A percentile compares a stretch with the other conserved stretches of the same genome.
phyloP scores from a whole-genome alignment of 2,329 filamentous ascomycete genomes.

The Rachicladosporium sp. region DNA sequence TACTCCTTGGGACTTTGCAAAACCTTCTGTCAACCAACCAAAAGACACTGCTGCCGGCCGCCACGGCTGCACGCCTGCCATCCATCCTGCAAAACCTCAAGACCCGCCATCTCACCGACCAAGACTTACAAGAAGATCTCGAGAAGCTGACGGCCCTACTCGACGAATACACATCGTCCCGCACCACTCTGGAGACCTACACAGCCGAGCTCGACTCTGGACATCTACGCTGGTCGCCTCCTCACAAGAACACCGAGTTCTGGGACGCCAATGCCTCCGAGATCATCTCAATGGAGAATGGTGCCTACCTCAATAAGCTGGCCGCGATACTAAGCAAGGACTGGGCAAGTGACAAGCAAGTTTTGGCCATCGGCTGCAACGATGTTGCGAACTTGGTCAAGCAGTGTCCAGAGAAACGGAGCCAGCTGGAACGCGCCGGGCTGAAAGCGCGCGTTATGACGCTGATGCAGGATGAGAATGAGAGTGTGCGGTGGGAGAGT shows the following conservation, averaged over 20 bases:
- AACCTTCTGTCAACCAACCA: constrained; percentile 71
- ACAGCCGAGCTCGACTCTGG: constrained; percentile 75
- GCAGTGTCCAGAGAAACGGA: constrained; percentile 74
- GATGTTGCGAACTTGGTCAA: constrained; percentile 82
- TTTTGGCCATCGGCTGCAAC: constrained; percentile 84
- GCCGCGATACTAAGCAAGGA: constrained; percentile 71
- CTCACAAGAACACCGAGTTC: constrained; percentile 74
- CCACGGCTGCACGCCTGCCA: constrained; percentile 73
- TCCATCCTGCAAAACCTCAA: constrained; percentile 46
- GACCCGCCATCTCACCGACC: constrained; percentile 38
- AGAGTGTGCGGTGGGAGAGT: constrained; percentile 86
- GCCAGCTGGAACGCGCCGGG: constrained; percentile 68
- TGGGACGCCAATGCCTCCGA: constrained; percentile 84
- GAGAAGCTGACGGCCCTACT: constrained; percentile 47
- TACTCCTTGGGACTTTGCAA: constrained; percentile 77
- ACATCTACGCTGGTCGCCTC: constrained; percentile 84
- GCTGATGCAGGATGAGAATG: constrained; percentile 80
- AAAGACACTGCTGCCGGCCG: constrained; percentile 61
- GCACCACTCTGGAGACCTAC: constrained; percentile 56
- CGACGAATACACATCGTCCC: constrained; percentile 68
- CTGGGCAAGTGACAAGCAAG: constrained; percentile 74
- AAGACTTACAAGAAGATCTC: constrained; percentile 41
- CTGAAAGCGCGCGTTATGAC: constrained; percentile 85
- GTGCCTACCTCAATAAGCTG: constrained; percentile 64
- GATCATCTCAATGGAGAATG: constrained; percentile 74